phyloP scores from a whole-genome alignment of 2,329 filamentous ascomycete species.

The Huntiella bhutanensis region DNA sequence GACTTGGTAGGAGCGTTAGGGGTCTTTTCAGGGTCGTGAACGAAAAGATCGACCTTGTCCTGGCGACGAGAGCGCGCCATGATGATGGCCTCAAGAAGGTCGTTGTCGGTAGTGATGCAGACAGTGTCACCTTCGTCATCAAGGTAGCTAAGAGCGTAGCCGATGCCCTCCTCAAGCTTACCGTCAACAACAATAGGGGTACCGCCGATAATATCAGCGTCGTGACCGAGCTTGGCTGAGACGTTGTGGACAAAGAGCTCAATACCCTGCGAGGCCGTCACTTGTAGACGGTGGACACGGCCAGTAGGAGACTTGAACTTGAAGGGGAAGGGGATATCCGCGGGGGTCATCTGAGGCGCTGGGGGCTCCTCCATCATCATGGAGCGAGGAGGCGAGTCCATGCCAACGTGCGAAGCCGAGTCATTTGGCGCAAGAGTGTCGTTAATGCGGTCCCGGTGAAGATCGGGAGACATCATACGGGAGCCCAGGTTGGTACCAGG shows the following conservation, averaged over 20 bases:
- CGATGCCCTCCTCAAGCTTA: conserved; percentile 46
- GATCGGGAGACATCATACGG: conserved; percentile 65
- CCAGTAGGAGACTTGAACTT: conserved; percentile 98
- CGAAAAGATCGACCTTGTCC: conserved; percentile 94
- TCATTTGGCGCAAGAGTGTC: conserved; percentile 85
- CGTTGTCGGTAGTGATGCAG: conserved; percentile 88
- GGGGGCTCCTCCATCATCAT: conserved; percentile 24
- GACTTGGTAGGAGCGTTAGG: conserved; percentile 33
- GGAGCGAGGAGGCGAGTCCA: conserved; percentile 57
- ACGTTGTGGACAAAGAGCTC: conserved; percentile 60
- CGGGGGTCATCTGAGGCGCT: conserved; percentile 33
- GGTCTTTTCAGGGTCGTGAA: conserved; percentile 83
- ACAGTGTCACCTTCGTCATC: conserved; percentile 95
- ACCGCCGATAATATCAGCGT: conserved; percentile 71
- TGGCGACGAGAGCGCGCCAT: conserved; percentile 57
- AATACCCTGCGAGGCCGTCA: conserved; percentile 63
- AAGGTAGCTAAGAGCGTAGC: conserved; percentile 85
- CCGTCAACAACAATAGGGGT: conserved; percentile 61
- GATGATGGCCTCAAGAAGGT: conserved; percentile 74
- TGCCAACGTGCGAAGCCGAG: conserved; percentile 80
- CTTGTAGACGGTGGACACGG: conserved; percentile 80
- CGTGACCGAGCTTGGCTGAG: conserved; percentile 63
- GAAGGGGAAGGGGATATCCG: conserved; percentile 79
- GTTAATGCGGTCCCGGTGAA: conserved; percentile 47
- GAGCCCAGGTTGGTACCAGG: conserved; percentile 44